These are phyloP conservation scores for Smittium culicis DNA, from an alignment of 371 early-diverging fungal genomes.

Conservation along the genomic window DNA sequence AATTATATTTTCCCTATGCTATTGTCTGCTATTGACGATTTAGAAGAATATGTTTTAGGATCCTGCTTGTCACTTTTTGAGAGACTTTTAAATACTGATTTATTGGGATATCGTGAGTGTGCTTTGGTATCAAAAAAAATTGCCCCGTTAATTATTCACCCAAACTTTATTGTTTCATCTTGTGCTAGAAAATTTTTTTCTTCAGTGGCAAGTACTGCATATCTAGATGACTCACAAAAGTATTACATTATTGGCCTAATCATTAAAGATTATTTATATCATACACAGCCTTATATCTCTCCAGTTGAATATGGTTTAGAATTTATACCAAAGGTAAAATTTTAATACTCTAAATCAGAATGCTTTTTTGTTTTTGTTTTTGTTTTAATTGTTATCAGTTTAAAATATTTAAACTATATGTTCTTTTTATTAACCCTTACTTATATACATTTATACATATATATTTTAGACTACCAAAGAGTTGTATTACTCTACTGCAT, in stretches of 20 bases:
- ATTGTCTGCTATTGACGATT: slow-evolving; percentile 5
- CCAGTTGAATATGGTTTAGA: too few species aligned
- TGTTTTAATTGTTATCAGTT: neutral
- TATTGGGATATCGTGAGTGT: neutral
- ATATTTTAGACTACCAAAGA: neutral
- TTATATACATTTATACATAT: too few species aligned
- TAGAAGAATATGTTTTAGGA: slow-evolving; percentile 8
- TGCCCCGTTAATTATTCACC: slow-evolving; percentile 3
- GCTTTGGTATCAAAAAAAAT: neutral
- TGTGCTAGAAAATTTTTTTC: neutral
- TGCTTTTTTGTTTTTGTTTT: neutral
- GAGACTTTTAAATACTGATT: neutral
- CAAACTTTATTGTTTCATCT: neutral
- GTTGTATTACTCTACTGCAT: neutral
- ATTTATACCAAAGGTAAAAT: neutral
- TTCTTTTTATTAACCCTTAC: too few species aligned
- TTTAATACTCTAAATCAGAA: neutral
- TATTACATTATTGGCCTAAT: neutral
- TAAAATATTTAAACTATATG: too few species aligned
- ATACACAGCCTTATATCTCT: neutral
- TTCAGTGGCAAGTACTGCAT: neutral
- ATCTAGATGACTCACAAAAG: neutral
- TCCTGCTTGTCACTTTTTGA: neutral
- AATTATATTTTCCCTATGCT: slow-evolving; percentile 9
- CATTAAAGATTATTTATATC: neutral